A percentile compares a stretch with the other conserved stretches of the same genome.
These are phyloP conservation scores for Rauvolfia tetraphylla DNA, from an alignment of 257 asterid species.

Conservation along the genomic window DNA sequence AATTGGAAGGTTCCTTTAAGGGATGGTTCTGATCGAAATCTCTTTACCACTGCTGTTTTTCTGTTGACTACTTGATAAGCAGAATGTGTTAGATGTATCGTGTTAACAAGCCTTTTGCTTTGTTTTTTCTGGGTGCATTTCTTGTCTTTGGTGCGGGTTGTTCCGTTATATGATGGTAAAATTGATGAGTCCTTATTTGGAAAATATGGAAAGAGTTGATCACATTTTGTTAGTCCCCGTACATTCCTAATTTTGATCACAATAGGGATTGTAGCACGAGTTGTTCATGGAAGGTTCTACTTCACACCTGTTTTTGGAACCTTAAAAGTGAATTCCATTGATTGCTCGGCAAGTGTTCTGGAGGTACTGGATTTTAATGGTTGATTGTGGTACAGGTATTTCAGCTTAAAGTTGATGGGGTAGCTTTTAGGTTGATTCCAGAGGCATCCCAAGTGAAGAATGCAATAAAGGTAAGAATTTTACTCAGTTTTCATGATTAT, in stretches of 20 bases:
- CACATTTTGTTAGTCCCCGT: neutral
- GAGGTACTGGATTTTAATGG: constrained; percentile 10
- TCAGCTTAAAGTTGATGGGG: constrained; percentile 83
- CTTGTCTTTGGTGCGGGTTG: neutral
- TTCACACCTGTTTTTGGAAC: neutral
- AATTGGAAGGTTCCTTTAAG: neutral
- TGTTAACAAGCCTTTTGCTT: neutral
- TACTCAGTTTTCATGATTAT: neutral
- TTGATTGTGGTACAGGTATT: constrained; percentile 55
- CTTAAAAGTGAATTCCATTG: neutral
- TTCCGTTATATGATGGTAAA: neutral
- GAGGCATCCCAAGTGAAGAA: constrained; percentile 84
- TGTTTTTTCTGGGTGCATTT: neutral
- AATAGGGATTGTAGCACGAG: neutral
- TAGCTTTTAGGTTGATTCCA: constrained; percentile 43
- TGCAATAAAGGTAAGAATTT: constrained; percentile 63
- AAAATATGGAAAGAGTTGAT: neutral
- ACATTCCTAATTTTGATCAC: neutral
- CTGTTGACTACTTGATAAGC: neutral
- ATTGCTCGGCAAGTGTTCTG: neutral
- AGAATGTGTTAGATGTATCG: neutral
- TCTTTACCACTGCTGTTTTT: neutral
- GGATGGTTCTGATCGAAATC: neutral
- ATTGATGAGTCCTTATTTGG: neutral
- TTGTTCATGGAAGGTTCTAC: neutral